phyloP scores from a whole-genome alignment of 2,329 filamentous ascomycete genomes.

The Botrytis sinoallii region DNA sequence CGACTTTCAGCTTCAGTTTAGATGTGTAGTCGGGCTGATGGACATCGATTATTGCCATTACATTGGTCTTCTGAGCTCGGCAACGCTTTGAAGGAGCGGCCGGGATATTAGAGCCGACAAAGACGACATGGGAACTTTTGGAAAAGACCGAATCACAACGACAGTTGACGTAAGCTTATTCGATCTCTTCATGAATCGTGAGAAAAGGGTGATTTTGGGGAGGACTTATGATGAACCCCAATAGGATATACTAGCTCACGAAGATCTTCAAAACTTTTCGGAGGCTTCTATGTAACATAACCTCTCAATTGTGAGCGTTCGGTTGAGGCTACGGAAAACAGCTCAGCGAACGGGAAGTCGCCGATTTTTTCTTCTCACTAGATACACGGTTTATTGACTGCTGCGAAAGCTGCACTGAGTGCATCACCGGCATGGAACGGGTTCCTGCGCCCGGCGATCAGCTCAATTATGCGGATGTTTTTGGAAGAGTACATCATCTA shows the following conservation, averaged over 20 bases:
- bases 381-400: background rate
- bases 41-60: background rate
- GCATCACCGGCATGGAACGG: background rate
- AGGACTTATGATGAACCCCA: background rate
- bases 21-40: background rate
- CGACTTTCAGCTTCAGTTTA: background rate
- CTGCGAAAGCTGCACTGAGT: background rate
- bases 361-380: background rate
- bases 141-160: background rate
- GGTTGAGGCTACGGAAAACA: background rate
- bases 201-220: background rate
- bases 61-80: background rate
- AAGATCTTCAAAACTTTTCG: background rate
- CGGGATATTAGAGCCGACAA: background rate
- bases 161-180: no score
- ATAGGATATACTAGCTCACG: background rate
- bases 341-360: background rate
- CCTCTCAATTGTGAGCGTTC: background rate
- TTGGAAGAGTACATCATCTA: background rate
- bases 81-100: background rate
- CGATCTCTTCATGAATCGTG: background rate
- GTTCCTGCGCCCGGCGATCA: background rate
- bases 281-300: background rate
- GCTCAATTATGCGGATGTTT: background rate
- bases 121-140: background rate